Evolutionary conservation across 345 rosid species (phyloP).

Genomic region (Eutrema yunnanense): DNA sequence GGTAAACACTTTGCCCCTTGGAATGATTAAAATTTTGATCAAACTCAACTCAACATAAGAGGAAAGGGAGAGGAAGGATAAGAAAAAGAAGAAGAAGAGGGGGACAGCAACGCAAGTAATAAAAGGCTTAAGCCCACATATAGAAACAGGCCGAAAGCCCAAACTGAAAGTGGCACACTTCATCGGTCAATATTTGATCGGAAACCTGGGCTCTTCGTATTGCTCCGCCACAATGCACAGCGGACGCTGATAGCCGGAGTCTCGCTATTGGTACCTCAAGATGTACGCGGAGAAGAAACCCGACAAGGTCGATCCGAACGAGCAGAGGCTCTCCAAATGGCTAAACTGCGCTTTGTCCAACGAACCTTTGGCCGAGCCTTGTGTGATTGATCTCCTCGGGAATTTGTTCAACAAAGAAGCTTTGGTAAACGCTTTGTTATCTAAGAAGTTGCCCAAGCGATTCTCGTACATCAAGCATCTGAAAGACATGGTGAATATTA

Average conservation of each 20-base stretch:
- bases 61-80: too few species aligned
- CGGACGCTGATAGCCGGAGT: constrained; percentile 31
- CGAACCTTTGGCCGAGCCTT: constrained; percentile 73
- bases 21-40: neutral
- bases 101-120: too few species aligned
- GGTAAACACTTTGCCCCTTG: neutral
- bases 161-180: neutral
- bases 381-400: constrained; percentile 81
- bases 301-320: constrained; percentile 86
- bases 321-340: constrained; percentile 89
- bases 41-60: too few species aligned
- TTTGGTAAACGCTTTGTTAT: constrained; percentile 60
- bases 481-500: constrained; percentile 70
- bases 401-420: constrained; percentile 82
- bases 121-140: too few species aligned
- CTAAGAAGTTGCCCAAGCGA: constrained; percentile 66
- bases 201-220: neutral
- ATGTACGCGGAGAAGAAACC: constrained; percentile 96
- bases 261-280: constrained; percentile 93
- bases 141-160: neutral
- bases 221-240: neutral
- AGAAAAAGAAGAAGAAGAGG: too few species aligned
- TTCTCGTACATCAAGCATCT: constrained; percentile 69
- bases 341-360: constrained; percentile 70
- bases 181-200: constrained; percentile 10